Percentiles rank a stretch among this genome's conserved stretches.
These are phyloP conservation scores for Aspergillus sp. DNA, from an alignment of 2,329 filamentous ascomycete genomes.

Conservation along the genomic window DNA sequence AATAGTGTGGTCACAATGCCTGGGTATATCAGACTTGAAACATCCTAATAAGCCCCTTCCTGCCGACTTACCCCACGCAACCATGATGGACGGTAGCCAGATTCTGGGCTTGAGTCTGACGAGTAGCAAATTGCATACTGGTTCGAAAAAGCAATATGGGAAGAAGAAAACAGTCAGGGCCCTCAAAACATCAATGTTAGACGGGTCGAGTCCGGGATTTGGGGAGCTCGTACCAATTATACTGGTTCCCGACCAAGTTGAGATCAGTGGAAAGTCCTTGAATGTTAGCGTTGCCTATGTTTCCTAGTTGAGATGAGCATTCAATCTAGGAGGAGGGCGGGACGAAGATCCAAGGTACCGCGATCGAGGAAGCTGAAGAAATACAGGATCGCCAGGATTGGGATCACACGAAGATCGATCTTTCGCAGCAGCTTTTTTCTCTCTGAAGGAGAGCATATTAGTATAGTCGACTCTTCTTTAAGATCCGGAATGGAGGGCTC, in stretches of 20 bases:
- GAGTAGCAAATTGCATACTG: too few species aligned
- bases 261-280: not conserved
- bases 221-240: not conserved
- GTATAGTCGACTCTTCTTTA: too few species aligned
- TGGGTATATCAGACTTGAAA: not conserved
- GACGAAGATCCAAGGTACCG: slow-evolving; percentile 1
- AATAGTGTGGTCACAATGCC: not conserved
- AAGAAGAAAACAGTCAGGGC: too few species aligned
- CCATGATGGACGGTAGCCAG: too few species aligned
- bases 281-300: not conserved
- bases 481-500: too few species aligned
- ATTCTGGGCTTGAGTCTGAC: too few species aligned
- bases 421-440: not conserved
- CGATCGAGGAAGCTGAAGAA: slow-evolving; percentile 25
- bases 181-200: too few species aligned
- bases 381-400: slow-evolving; percentile 17
- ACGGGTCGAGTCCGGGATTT: too few species aligned
- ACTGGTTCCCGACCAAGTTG: not conserved
- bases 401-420: slow-evolving; percentile 14
- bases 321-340: not conserved
- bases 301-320: not conserved
- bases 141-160: too few species aligned
- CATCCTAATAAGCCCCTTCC: not conserved
- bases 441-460: not conserved
- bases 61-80: too few species aligned